These are phyloP conservation scores for Auriculariales sp. DNA, from an alignment of 768 basidiomycete species.

Conservation along the genomic window DNA sequence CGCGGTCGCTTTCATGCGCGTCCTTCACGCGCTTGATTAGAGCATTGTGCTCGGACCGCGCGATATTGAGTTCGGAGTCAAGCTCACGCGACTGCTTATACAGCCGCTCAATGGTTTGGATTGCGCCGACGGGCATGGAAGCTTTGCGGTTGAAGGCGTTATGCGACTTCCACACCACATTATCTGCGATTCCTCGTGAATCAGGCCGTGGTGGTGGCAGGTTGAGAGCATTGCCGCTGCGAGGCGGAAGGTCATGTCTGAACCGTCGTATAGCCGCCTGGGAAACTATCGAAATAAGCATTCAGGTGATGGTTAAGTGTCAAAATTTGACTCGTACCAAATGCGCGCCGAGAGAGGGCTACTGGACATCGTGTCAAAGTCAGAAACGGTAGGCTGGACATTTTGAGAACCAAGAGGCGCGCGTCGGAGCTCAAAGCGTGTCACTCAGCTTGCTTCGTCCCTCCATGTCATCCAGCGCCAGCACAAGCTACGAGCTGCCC, in stretches of 20 bases:
- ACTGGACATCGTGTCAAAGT: too few relatives aligned
- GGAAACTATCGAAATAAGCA: too few relatives aligned
- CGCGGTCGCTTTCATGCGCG: background rate
- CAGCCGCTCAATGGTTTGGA: constrained; percentile 44
- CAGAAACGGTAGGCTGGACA: too few relatives aligned
- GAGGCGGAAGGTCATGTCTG: constrained; percentile 12
- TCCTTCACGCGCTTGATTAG: background rate
- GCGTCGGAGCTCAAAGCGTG: too few relatives aligned
- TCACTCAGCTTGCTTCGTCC: too few relatives aligned
- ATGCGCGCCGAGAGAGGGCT: too few relatives aligned
- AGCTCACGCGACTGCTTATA: constrained; percentile 52
- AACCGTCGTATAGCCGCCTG: too few relatives aligned
- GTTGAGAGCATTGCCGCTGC: background rate
- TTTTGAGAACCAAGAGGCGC: too few relatives aligned
- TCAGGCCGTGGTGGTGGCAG: constrained; percentile 67
- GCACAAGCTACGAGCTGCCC: constrained; percentile 59
- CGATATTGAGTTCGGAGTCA: constrained; percentile 35
- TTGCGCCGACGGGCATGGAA: constrained; percentile 38
- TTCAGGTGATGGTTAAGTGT: too few relatives aligned
- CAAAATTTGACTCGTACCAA: too few relatives aligned
- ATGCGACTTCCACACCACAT: constrained; percentile 49
- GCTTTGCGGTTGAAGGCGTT: constrained; percentile 62
- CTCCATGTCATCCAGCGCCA: too few relatives aligned
- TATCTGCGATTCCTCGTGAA: constrained; percentile 59
- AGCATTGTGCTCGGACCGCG: background rate